Base-by-base conservation (phyloP, 202 grass and related monocot genomes). In the Setaria viridis region DNA sequence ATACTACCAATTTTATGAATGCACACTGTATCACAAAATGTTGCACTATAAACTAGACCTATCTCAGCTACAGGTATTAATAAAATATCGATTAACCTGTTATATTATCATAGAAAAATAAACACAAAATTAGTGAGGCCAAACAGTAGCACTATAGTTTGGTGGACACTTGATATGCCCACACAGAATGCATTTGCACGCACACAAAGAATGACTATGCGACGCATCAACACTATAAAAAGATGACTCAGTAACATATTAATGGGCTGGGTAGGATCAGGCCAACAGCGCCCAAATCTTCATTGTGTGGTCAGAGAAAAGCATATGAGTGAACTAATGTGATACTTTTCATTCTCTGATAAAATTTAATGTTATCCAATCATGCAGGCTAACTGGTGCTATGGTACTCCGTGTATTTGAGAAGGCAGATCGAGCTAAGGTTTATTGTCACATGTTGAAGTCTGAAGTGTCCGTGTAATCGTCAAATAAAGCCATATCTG, bases 331-430 rank as follows among this genome's bases (percentile, higher is more conserved):
- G 5, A 4, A 14, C 10, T 30, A 47, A 16, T 21, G 45, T 6
- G 70, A 16, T 43, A 10, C 11, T 59, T n/a, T n/a, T 70, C 15
- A 57, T 14, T 53, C 56, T 33, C 43, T 5, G 29, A 16, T 43
- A 1, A 30, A 70, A 16, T 46, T 70, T 81, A 4, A 32, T 3
- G 12, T 29, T 7, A 63, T 48, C 41, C 43, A 63, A 67, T 67
- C n/a, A 12, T 85, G 82, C 72, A 85, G 82, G 82, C 1, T 65
- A 77, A 47, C 21, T 84, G 49, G 43, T 84, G n/a, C 11, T 57
- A 57, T 25, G 25, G 39, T 41, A 5, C 39, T 41, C 5, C 47
- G 62, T 25, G 21, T 45, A 56, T 57, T 70, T 54, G 37, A 57
- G 37, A 67, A 84, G 35, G 62, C 59, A 56, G 60, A 77, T 77